Conservation (phyloP, 805 yeast species). For the Candida maltosa region DNA sequence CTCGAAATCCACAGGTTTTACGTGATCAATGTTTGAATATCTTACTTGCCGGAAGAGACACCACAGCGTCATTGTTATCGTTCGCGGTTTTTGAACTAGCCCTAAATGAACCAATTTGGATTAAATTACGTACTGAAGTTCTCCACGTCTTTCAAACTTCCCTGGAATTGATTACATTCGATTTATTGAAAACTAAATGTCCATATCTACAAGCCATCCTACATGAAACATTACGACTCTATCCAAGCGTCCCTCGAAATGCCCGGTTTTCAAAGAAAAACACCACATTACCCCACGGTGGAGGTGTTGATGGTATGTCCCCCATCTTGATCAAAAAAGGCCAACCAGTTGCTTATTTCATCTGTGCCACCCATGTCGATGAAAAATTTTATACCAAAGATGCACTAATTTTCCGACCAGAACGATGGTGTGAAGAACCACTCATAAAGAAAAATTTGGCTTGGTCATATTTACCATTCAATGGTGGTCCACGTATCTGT, state of each 20-base stretch:
- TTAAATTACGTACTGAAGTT: slow-evolving; percentile 25
- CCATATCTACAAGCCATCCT: slow-evolving; percentile 26
- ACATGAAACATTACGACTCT: slow-evolving; percentile 30
- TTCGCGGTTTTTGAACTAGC: slow-evolving; percentile 28
- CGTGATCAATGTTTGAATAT: slow-evolving; percentile 38
- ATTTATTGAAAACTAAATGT: slow-evolving; percentile 27
- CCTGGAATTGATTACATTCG: slow-evolving; percentile 25
- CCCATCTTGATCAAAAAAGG: slow-evolving; percentile 46
- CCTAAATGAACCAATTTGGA: slow-evolving; percentile 26
- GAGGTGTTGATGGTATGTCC: slow-evolving; percentile 28
- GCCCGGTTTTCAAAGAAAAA: slow-evolving; percentile 21
- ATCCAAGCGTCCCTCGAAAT: slow-evolving; percentile 33
- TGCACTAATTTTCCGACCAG: slow-evolving; percentile 45
- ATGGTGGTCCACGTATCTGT: slow-evolving; percentile 57
- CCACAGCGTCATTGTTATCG: slow-evolving; percentile 32
- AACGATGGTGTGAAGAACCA: slow-evolving; percentile 41
- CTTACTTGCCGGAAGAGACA: slow-evolving; percentile 36
- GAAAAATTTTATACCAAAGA: slow-evolving; percentile 43
- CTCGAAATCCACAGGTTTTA: slow-evolving; percentile 31
- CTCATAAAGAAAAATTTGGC: slow-evolving; percentile 32
- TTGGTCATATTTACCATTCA: slow-evolving; percentile 52
- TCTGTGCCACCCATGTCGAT: slow-evolving; percentile 44
- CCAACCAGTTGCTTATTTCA: slow-evolving; percentile 36
- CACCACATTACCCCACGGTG: slow-evolving; percentile 28
- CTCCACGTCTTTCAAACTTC: slow-evolving; percentile 22